These are phyloP conservation scores for Sarocladium strictum DNA, from an alignment of 2,329 filamentous ascomycete species.

Conservation along the genomic window DNA sequence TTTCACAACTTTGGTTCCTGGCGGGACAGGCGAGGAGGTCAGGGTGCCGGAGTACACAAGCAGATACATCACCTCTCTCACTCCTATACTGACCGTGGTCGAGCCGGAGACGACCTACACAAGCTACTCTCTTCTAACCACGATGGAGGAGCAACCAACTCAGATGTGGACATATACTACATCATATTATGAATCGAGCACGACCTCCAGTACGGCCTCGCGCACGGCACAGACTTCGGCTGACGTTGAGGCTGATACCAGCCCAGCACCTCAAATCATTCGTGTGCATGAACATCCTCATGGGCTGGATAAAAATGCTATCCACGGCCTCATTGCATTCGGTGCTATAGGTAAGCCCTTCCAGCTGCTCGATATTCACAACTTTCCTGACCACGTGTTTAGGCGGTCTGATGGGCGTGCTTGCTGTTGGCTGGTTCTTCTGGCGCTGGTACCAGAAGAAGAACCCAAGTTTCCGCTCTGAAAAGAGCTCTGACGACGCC, in stretches of 20 bases:
- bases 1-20: conserved; percentile 4
- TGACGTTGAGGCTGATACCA: conserved; percentile 2
- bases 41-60: neutral
- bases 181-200: neutral
- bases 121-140: neutral
- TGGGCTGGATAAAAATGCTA: conserved; percentile 13
- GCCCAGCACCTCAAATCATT: conserved; percentile 4
- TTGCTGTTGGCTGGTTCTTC: conserved; percentile 38
- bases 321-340: conserved; percentile 27
- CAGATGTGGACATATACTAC: neutral
- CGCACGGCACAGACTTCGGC: neutral
- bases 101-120: conserved; percentile 7
- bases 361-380: too few relatives aligned
- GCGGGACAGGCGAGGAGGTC: neutral
- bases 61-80: conserved; percentile 3
- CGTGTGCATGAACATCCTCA: conserved; percentile 5
- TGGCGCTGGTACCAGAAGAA: conserved; percentile 32
- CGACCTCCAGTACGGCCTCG: neutral
- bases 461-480: conserved; percentile 11
- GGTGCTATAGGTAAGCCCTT: conserved; percentile 27
- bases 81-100: neutral
- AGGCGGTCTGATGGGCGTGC: conserved; percentile 38
- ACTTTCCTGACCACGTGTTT: conserved; percentile 13
- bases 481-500: conserved; percentile 3
- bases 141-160: neutral